Conservation (phyloP, 164 flowering plant genomes). For the Piper betle region DNA sequence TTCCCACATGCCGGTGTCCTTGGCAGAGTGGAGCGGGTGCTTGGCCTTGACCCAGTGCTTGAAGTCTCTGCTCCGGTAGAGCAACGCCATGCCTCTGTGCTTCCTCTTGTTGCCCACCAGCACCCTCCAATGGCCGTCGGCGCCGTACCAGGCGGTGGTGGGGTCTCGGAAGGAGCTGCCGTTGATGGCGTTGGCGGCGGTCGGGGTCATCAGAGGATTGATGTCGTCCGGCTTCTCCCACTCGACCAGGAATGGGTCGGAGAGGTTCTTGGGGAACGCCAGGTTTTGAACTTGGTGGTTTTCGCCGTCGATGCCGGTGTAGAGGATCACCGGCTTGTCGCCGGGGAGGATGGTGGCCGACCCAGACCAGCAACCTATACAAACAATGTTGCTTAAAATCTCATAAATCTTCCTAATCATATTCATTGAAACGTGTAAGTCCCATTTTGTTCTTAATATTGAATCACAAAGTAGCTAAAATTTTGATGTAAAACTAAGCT, state of each 20-base stretch:
- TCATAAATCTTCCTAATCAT: too few relatives aligned
- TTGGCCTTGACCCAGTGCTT: conserved; percentile 38
- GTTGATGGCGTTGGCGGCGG: conserved; percentile 6
- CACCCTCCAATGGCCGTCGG: conserved; percentile 49
- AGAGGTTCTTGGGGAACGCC: conserved; percentile 28
- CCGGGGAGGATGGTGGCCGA: conserved; percentile 43
- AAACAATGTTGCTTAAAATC: too few relatives aligned
- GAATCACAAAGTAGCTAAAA: too few relatives aligned
- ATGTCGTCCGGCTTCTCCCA: conserved; percentile 28
- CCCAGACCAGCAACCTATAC: conserved; percentile 43
- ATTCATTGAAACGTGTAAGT: too few relatives aligned
- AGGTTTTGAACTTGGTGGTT: conserved; percentile 33
- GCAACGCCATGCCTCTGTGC: conserved; percentile 33
- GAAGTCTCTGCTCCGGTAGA: conserved; percentile 61
- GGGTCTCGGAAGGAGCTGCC: conserved; percentile 30
- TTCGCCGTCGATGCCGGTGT: conserved; percentile 27
- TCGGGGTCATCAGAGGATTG: conserved; percentile 30
- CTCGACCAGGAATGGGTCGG: conserved; percentile 33
- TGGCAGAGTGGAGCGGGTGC: conserved; percentile 49
- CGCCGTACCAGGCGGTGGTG: conserved; percentile 30
- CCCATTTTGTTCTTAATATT: too few relatives aligned
- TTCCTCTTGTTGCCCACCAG: conserved; percentile 34
- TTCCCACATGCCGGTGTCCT: conserved; percentile 68
- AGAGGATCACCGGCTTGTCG: conserved; percentile 28
- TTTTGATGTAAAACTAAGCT: too few relatives aligned